Evolutionary conservation across 2,329 filamentous ascomycete species (phyloP).

Genomic region (Penicillium sclerotiorum): DNA sequence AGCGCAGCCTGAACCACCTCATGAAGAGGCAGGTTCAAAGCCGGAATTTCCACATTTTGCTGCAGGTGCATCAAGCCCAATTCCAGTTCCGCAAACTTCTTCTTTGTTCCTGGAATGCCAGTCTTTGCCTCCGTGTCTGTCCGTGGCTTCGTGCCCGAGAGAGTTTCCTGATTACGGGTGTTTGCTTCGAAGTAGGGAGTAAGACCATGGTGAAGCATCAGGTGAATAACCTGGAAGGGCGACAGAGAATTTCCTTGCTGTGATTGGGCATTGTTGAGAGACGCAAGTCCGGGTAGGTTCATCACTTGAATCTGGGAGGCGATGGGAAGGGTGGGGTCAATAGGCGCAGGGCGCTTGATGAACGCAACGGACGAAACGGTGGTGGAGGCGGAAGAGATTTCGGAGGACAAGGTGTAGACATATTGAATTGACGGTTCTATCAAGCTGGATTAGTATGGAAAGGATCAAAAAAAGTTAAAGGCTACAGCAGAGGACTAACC

Average conservation of each 20-base stretch:
- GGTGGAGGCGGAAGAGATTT: constrained; percentile 72
- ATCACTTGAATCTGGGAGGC: constrained; percentile 88
- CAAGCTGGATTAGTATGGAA: constrained; percentile 9
- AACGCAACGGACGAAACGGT: constrained; percentile 88
- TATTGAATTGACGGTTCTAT: constrained; percentile 52
- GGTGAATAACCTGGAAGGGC: constrained; percentile 90
- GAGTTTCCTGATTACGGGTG: constrained; percentile 75
- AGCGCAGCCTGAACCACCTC: constrained; percentile 84
- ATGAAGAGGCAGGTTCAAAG: constrained; percentile 83
- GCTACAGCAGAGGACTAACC: constrained; percentile 36
- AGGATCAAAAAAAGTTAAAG: neutral
- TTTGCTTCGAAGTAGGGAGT: constrained; percentile 97
- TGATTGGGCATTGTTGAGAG: constrained; percentile 65
- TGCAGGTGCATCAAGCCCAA: constrained; percentile 87
- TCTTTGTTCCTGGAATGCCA: constrained; percentile 95
- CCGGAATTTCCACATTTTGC: constrained; percentile 97
- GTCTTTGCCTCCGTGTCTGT: constrained; percentile 89
- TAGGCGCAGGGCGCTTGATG: constrained; percentile 83
- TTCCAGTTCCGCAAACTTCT: constrained; percentile 92
- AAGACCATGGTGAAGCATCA: constrained; percentile 85
- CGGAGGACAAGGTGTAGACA: constrained; percentile 77
- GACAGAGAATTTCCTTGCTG: constrained; percentile 74
- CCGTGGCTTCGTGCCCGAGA: constrained; percentile 68
- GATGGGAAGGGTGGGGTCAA: constrained; percentile 81
- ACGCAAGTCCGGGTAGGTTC: constrained; percentile 82